These are phyloP conservation scores for Pseudogymnoascus sp. DNA, from an alignment of 2,329 filamentous ascomycete species.

Conservation along the genomic window DNA sequence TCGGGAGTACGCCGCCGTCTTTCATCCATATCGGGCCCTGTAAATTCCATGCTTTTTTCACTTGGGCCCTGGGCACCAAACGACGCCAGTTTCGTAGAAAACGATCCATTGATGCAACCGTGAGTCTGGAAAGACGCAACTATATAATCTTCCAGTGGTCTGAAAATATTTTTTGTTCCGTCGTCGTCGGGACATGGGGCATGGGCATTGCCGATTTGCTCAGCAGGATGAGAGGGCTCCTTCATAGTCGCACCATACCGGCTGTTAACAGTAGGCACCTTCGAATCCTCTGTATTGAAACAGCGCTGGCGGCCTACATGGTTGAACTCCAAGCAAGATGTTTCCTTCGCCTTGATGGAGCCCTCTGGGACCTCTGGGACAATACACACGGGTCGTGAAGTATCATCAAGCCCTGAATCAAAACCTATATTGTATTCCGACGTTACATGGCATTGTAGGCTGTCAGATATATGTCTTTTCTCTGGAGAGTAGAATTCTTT, in stretches of 20 bases:
- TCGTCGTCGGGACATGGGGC: slow-evolving; percentile 3
- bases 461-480: not conserved
- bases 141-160: slow-evolving; percentile 69
- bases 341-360: not conserved
- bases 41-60: slow-evolving; percentile 20
- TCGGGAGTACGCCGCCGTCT: slow-evolving; percentile 27
- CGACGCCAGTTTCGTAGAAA: slow-evolving; percentile 44
- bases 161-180: slow-evolving; percentile 57
- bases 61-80: slow-evolving; percentile 25
- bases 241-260: not conserved
- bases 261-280: not conserved
- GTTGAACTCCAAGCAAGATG: not conserved
- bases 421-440: not conserved
- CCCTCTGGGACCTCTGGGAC: not conserved
- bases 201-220: not conserved
- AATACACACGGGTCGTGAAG: too few relatives aligned
- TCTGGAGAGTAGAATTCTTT: slow-evolving; percentile 23
- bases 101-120: slow-evolving; percentile 68
- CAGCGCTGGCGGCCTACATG: not conserved
- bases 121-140: slow-evolving; percentile 58
- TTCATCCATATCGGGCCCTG: slow-evolving; percentile 28
- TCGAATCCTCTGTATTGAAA: not conserved
- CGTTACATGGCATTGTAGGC: not conserved
- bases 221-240: not conserved
- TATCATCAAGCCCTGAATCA: not conserved